Evolutionary conservation across 805 yeast species (phyloP).

Genomic region (Brettanomyces naardenensis): DNA sequence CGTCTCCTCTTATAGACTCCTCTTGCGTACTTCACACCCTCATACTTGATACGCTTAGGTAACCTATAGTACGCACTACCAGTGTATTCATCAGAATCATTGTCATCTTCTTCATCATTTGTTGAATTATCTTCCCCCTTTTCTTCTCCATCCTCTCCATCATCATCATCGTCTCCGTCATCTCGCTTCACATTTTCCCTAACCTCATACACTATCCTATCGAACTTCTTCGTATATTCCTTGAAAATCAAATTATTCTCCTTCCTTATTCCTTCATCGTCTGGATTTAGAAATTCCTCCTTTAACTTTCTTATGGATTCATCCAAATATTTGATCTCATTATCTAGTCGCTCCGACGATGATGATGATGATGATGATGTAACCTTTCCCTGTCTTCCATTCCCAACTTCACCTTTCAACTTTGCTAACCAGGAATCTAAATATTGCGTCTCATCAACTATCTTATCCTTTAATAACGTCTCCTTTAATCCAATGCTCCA

Average conservation of each 20-base stretch:
- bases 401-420: constrained; percentile 9
- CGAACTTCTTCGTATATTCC: constrained; percentile 13
- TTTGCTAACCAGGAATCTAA: constrained; percentile 10
- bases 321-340: constrained; percentile 2
- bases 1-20: constrained; percentile 8
- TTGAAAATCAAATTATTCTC: constrained; percentile 15
- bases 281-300: constrained; percentile 17
- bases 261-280: constrained; percentile 9
- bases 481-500: constrained; percentile 16
- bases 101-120: constrained; percentile 6
- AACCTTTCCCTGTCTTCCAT: neutral
- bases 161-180: constrained; percentile 7
- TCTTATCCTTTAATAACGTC: constrained; percentile 11
- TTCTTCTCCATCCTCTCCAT: constrained; percentile 6
- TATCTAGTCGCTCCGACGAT: constrained; percentile 6
- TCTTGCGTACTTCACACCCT: constrained; percentile 9
- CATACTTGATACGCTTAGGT: constrained; percentile 9
- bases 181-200: constrained; percentile 14
- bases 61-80: constrained; percentile 14
- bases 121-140: constrained; percentile 3
- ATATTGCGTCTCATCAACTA: constrained; percentile 11
- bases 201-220: constrained; percentile 18
- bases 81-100: constrained; percentile 3
- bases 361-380: too few relatives aligned
- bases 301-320: constrained; percentile 10